phyloP scores from a whole-genome alignment of 257 asterid species.

The Primulina huaijiensis region DNA sequence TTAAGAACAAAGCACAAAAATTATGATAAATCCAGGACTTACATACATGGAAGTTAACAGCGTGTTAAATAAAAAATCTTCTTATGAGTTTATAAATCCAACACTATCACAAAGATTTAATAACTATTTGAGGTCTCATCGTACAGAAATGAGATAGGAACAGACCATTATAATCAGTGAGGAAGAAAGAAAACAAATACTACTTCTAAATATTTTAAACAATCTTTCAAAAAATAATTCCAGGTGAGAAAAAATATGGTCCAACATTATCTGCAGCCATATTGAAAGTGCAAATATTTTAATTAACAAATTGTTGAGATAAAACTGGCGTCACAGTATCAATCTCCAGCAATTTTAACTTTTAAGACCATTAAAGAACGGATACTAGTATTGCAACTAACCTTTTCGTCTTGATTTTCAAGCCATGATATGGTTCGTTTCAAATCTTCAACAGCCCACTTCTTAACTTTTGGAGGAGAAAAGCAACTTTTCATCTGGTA shows the following conservation, averaged over 20 bases:
- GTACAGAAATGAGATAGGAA: not conserved
- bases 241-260: not conserved
- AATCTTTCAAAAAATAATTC: too few species aligned
- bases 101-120: not conserved
- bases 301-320: not conserved
- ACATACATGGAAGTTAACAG: not conserved
- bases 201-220: too few species aligned
- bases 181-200: not conserved
- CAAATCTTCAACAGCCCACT: conserved; percentile 86
- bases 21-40: not conserved
- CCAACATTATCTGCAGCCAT: not conserved
- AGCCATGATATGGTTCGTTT: conserved; percentile 75
- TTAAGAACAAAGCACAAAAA: not conserved
- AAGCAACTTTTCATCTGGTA: conserved; percentile 42
- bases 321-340: conserved; percentile 1
- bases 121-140: not conserved
- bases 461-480: conserved; percentile 63
- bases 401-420: conserved; percentile 87
- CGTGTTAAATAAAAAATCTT: not conserved
- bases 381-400: conserved; percentile 18
- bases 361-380: not conserved
- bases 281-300: not conserved
- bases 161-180: not conserved
- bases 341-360: conserved; percentile 1
- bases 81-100: not conserved